These are phyloP conservation scores for Kwoniella bestiolae DNA, from an alignment of 768 basidiomycete species.

Conservation along the genomic window DNA sequence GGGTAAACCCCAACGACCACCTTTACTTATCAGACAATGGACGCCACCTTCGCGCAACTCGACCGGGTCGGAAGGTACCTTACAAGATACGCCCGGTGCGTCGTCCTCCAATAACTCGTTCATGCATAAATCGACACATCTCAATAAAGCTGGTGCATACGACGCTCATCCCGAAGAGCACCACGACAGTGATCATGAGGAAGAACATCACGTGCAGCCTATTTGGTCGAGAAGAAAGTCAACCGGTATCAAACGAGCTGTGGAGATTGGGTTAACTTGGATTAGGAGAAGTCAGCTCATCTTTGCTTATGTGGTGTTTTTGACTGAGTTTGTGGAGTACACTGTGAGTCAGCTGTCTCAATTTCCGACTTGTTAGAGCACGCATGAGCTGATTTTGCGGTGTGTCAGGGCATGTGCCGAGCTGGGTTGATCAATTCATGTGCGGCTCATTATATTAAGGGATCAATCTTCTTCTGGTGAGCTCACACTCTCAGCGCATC, in stretches of 20 bases:
- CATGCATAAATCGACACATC: constrained; percentile 11
- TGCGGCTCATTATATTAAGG: constrained; percentile 79
- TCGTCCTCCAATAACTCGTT: constrained; percentile 26
- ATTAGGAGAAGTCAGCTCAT: constrained; percentile 70
- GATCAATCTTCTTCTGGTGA: constrained; percentile 81
- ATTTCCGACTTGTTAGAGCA: no score
- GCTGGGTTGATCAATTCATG: constrained; percentile 75
- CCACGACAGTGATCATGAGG: neutral
- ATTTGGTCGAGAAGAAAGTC: constrained; percentile 17
- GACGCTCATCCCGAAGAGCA: constrained; percentile 18
- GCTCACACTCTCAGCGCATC: no score
- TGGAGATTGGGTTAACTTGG: constrained; percentile 49
- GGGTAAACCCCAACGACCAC: constrained; percentile 23
- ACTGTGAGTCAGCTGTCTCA: constrained; percentile 57
- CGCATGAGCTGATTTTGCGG: constrained; percentile 5
- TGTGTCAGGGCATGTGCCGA: constrained; percentile 71
- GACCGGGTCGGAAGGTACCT: constrained; percentile 39
- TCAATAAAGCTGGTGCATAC: constrained; percentile 21
- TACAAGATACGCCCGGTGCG: constrained; percentile 35
- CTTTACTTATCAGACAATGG: constrained; percentile 32
- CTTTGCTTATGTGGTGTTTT: constrained; percentile 68
- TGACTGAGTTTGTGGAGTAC: constrained; percentile 78
- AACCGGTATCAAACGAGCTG: constrained; percentile 17
- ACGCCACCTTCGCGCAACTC: constrained; percentile 30
- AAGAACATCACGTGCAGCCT: constrained; percentile 31